Conservation (phyloP, 495 filamentous ascomycete genomes). For the Lophiostoma macrostomum region DNA sequence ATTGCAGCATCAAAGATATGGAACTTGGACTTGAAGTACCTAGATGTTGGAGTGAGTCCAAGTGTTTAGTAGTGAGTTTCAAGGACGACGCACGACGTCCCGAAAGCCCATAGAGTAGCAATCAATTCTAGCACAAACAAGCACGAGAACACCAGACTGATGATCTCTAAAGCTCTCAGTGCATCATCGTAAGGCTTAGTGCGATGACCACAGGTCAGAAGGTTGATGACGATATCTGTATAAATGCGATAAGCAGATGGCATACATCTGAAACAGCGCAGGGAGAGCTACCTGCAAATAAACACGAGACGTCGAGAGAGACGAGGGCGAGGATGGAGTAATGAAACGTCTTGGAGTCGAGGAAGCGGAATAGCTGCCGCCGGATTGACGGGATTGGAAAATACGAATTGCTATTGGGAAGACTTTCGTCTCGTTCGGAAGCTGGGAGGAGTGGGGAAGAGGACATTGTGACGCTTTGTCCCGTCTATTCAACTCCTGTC, state of each 20-base stretch:
- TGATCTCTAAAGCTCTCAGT: conserved; percentile 41
- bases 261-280: not conserved
- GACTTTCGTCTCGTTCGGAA: not conserved
- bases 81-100: conserved; percentile 45
- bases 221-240: conserved; percentile 56
- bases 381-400: conserved; percentile 2
- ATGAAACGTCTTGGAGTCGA: conserved; percentile 57
- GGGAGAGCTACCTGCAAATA: conserved; percentile 48
- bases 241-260: not conserved
- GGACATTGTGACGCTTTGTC: no score
- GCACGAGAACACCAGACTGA: conserved; percentile 54
- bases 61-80: not conserved
- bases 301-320: conserved; percentile 53
- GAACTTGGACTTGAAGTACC: conserved; percentile 61
- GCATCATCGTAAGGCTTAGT: conserved; percentile 38
- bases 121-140: conserved; percentile 61
- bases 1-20: conserved; percentile 62
- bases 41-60: no score
- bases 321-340: conserved; percentile 56
- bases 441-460: conserved; percentile 4
- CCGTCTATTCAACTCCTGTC: not conserved
- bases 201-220: conserved; percentile 56
- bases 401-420: no score
- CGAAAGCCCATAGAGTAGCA: conserved; percentile 56
- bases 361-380: conserved; percentile 41